Percentiles rank a stretch among this genome's conserved stretches.
phyloP scores from a whole-genome alignment of 345 rosid species.

The Anastatica hierochuntica region DNA sequence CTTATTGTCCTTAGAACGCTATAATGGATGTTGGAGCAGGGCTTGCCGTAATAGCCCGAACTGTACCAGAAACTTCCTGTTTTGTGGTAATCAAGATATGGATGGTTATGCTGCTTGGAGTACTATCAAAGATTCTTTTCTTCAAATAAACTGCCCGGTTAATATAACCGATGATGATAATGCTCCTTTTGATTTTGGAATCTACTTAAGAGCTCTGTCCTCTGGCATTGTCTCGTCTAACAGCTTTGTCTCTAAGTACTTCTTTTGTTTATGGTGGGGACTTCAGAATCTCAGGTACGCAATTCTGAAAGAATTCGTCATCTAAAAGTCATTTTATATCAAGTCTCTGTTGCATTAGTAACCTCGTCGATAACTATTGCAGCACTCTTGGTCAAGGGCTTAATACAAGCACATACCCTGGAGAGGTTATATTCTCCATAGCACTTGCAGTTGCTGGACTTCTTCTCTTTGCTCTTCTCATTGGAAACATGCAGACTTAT shows the following conservation, averaged over 20 bases:
- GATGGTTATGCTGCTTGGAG: conserved; percentile 46
- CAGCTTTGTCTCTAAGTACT: conserved; percentile 68
- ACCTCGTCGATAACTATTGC: conserved; percentile 13
- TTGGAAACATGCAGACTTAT: conserved; percentile 99
- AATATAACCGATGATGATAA: conserved; percentile 25
- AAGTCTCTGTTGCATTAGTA: background rate
- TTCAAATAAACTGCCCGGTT: conserved; percentile 30
- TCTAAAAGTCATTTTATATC: background rate
- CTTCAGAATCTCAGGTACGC: conserved; percentile 88
- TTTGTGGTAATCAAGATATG: conserved; percentile 58
- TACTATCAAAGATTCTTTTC: conserved; percentile 20
- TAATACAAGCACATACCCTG: conserved; percentile 77
- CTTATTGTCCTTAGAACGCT: conserved; percentile 71
- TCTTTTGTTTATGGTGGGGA: conserved; percentile 99
- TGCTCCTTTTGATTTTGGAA: conserved; percentile 68
- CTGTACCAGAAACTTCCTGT: conserved; percentile 46
- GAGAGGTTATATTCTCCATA: conserved; percentile 79
- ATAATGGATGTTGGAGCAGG: conserved; percentile 64
- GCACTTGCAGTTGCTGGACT: conserved; percentile 79
- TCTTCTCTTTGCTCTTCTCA: conserved; percentile 88
- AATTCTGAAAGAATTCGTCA: too few relatives aligned
- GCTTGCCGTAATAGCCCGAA: conserved; percentile 25
- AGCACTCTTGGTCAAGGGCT: conserved; percentile 99
- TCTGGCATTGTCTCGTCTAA: conserved; percentile 66
- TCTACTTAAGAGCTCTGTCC: conserved; percentile 52